A percentile compares a stretch with the other conserved stretches of the same genome.
Evolutionary conservation across 2,329 filamentous ascomycete species (phyloP).

Genomic region (Myotisia sp.): DNA sequence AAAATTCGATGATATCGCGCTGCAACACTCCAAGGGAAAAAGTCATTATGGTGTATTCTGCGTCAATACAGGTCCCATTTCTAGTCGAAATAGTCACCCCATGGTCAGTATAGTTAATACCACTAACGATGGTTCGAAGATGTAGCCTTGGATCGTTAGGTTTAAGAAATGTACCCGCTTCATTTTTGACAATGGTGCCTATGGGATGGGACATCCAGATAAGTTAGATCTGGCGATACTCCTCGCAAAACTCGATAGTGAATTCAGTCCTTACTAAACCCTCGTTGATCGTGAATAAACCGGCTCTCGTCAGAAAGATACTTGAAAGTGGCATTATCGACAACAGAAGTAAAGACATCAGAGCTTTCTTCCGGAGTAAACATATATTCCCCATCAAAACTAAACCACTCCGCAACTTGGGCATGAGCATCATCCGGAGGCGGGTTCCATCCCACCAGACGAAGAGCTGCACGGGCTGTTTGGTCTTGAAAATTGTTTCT

Average conservation of each 20-base stretch:
- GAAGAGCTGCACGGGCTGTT: conserved; percentile 45
- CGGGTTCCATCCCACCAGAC: conserved; percentile 49
- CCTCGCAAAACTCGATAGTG: no score
- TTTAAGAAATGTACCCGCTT: conserved; percentile 44
- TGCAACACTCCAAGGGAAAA: conserved; percentile 57
- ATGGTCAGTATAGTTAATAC: conserved; percentile 38
- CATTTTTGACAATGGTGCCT: conserved; percentile 38
- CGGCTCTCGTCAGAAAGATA: conserved; percentile 50
- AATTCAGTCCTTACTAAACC: conserved; percentile 42
- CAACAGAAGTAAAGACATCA: conserved; percentile 43
- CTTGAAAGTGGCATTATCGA: conserved; percentile 47
- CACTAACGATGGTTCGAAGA: conserved; percentile 44
- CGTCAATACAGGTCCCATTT: conserved; percentile 43
- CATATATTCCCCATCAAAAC: conserved; percentile 46
- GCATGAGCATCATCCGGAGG: conserved; percentile 38
- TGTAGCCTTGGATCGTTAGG: conserved; percentile 43
- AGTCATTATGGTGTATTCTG: conserved; percentile 50
- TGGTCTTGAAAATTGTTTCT: conserved; percentile 47
- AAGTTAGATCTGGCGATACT: no score
- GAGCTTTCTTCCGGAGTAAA: conserved; percentile 44
- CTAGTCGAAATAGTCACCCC: conserved; percentile 41
- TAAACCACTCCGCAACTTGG: conserved; percentile 49
- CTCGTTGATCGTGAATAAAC: conserved; percentile 46
- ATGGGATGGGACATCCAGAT: background rate
- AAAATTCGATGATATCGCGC: conserved; percentile 44